Evolutionary conservation across 2,329 filamentous ascomycete genomes (phyloP).

Genomic region (Hypoxylon sp.): DNA sequence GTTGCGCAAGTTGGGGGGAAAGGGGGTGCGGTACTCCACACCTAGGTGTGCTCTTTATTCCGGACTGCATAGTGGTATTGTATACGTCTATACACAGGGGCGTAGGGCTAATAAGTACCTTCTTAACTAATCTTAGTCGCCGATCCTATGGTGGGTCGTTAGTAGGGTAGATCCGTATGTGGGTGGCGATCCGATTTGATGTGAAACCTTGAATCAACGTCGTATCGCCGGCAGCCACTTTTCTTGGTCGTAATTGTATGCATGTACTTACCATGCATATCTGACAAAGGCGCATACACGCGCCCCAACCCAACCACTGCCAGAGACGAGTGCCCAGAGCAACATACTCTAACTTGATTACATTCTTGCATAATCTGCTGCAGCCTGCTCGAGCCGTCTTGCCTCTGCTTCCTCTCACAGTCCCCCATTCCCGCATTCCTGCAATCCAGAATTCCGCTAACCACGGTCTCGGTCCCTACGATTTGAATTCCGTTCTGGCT

Average conservation of each 20-base stretch:
- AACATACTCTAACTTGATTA: slow-evolving; percentile 23
- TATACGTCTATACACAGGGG: slow-evolving; percentile 23
- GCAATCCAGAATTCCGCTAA: slow-evolving; percentile 37
- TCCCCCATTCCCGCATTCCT: slow-evolving; percentile 46
- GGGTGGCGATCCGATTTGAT: slow-evolving; percentile 37
- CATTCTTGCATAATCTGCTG: slow-evolving; percentile 35
- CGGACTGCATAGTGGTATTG: slow-evolving; percentile 24
- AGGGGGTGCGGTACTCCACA: slow-evolving; percentile 30
- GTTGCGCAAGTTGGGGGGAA: slow-evolving; percentile 20
- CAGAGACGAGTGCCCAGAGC: slow-evolving; percentile 16
- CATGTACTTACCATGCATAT: slow-evolving; percentile 12
- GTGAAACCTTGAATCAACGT: slow-evolving; percentile 36
- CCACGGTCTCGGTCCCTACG: slow-evolving; percentile 39
- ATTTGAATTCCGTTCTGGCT: slow-evolving; percentile 37
- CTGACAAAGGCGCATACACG: slow-evolving; percentile 26
- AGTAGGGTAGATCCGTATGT: slow-evolving; percentile 33
- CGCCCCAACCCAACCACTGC: slow-evolving; percentile 31
- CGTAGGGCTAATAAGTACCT: slow-evolving; percentile 28
- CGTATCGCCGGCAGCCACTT: slow-evolving; percentile 31
- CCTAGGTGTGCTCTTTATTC: slow-evolving; percentile 40
- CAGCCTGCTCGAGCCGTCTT: slow-evolving; percentile 19
- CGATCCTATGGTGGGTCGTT: slow-evolving; percentile 18
- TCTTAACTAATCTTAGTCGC: slow-evolving; percentile 20
- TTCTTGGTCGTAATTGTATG: slow-evolving; percentile 25
- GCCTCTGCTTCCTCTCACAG: slow-evolving; percentile 7